These are phyloP conservation scores for Coniochaeta prunicola DNA, from an alignment of 2,329 filamentous ascomycete species.

Conservation along the genomic window DNA sequence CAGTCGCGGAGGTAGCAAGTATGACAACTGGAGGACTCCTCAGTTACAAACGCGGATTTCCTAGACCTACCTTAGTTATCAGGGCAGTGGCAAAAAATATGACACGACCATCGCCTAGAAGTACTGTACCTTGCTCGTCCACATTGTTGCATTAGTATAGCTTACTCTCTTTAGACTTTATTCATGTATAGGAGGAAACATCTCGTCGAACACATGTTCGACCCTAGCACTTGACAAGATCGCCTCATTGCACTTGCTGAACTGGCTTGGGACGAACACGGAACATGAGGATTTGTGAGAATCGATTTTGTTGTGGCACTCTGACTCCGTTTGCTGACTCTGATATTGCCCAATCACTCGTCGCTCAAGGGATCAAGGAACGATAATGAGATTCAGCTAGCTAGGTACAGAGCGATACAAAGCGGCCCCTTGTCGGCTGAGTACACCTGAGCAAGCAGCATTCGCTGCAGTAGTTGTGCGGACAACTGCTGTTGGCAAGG, in stretches of 20 bases:
- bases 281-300: constrained; percentile 38
- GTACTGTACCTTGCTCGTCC: too few relatives aligned
- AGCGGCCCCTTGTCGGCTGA: constrained; percentile 41
- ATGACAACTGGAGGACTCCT: too few relatives aligned
- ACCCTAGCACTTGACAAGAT: constrained; percentile 29
- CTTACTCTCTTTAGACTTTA: too few relatives aligned
- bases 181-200: constrained; percentile 28
- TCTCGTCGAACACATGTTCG: constrained; percentile 48
- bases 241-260: constrained; percentile 25
- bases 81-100: too few relatives aligned
- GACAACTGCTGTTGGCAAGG: constrained; percentile 21
- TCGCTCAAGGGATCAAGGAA: constrained; percentile 24
- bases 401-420: constrained; percentile 47
- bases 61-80: too few relatives aligned
- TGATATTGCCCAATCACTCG: constrained; percentile 28
- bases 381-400: constrained; percentile 31
- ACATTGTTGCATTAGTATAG: too few relatives aligned
- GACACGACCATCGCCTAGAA: too few relatives aligned
- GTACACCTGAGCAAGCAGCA: constrained; percentile 40
- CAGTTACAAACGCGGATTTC: too few relatives aligned
- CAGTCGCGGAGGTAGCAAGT: too few relatives aligned
- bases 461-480: constrained; percentile 42
- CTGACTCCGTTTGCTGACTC: constrained; percentile 36
- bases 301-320: constrained; percentile 40
- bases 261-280: constrained; percentile 31